phyloP scores from a whole-genome alignment of 345 rosid species.

The Sonneratia caseolaris region DNA sequence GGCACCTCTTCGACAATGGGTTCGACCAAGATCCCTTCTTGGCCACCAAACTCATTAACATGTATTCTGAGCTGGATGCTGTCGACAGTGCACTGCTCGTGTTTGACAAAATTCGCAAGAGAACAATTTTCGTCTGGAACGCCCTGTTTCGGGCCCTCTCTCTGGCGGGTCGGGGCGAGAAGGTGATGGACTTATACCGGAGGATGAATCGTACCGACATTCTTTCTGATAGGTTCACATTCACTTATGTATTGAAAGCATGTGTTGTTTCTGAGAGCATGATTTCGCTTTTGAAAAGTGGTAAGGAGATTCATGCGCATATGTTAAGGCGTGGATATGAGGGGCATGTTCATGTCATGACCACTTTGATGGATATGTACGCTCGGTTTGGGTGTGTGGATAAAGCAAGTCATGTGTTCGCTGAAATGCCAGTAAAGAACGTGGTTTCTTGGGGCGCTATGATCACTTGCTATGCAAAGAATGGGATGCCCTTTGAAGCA shows the following conservation, averaged over 20 bases:
- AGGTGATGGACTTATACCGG: conserved; percentile 58
- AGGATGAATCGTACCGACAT: conserved; percentile 49
- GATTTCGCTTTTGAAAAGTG: conserved; percentile 29
- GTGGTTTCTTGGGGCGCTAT: conserved; percentile 89
- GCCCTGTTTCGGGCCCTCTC: conserved; percentile 74
- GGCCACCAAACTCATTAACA: conserved; percentile 79
- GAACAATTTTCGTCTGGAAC: conserved; percentile 82
- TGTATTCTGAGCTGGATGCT: conserved; percentile 47
- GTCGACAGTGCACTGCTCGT: conserved; percentile 56
- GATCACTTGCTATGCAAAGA: conserved; percentile 72
- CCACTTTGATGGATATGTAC: conserved; percentile 83
- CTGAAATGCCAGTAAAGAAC: conserved; percentile 50
- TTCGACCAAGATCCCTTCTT: conserved; percentile 83
- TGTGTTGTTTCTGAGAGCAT: conserved; percentile 54
- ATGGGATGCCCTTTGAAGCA: conserved; percentile 57
- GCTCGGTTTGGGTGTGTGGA: conserved; percentile 60
- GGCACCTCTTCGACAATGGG: conserved; percentile 55
- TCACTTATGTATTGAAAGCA: conserved; percentile 77
- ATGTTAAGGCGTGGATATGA: conserved; percentile 53
- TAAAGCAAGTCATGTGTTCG: conserved; percentile 47
- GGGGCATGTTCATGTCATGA: conserved; percentile 58
- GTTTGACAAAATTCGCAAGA: conserved; percentile 65
- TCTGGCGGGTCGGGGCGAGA: conserved; percentile 61
- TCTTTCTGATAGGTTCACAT: conserved; percentile 71
- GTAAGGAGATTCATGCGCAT: conserved; percentile 79